Percentiles rank a stretch among this genome's conserved stretches.
Evolutionary conservation across 2,329 filamentous ascomycete genomes (phyloP).

Genomic region (Alternaria alternata): DNA sequence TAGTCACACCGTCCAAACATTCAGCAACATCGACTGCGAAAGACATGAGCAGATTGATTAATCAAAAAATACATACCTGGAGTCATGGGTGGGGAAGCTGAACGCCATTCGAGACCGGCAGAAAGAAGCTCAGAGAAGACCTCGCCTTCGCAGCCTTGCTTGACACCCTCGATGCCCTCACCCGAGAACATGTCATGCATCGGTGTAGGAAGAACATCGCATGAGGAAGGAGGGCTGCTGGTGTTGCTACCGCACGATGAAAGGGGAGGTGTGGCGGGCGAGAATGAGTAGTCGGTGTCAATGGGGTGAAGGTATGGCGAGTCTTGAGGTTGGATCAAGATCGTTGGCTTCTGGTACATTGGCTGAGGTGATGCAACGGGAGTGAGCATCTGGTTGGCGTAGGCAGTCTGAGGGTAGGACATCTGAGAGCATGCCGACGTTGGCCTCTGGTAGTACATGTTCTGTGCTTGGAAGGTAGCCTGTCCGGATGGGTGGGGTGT

Average conservation of each 20-base stretch:
- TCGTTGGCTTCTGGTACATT: conserved; percentile 77
- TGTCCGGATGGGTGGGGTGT: conserved; percentile 61
- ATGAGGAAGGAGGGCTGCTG: conserved; percentile 80
- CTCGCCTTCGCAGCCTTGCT: conserved; percentile 72
- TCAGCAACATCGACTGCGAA: not conserved
- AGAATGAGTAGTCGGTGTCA: conserved; percentile 78
- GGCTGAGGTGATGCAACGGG: conserved; percentile 79
- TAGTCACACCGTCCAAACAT: conserved; percentile 24
- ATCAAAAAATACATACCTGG: conserved; percentile 71
- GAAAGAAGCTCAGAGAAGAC: conserved; percentile 76
- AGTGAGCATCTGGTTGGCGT: conserved; percentile 71
- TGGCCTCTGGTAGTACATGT: conserved; percentile 61
- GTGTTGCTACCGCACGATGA: conserved; percentile 85
- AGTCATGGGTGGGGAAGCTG: conserved; percentile 84
- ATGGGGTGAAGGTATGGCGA: conserved; percentile 66
- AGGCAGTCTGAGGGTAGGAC: conserved; percentile 60
- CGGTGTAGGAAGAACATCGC: conserved; percentile 81
- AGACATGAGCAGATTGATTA: not conserved
- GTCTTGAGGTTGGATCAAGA: conserved; percentile 69
- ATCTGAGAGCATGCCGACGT: conserved; percentile 69
- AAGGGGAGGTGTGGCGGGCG: conserved; percentile 85
- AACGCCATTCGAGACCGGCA: conserved; percentile 77
- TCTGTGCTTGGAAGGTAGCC: conserved; percentile 52
- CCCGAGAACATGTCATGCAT: conserved; percentile 75
- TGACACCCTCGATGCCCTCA: conserved; percentile 52